Evolutionary conservation across 805 yeast species (phyloP).

Genomic region (Sugiyamaella boreocaroliniensis): DNA sequence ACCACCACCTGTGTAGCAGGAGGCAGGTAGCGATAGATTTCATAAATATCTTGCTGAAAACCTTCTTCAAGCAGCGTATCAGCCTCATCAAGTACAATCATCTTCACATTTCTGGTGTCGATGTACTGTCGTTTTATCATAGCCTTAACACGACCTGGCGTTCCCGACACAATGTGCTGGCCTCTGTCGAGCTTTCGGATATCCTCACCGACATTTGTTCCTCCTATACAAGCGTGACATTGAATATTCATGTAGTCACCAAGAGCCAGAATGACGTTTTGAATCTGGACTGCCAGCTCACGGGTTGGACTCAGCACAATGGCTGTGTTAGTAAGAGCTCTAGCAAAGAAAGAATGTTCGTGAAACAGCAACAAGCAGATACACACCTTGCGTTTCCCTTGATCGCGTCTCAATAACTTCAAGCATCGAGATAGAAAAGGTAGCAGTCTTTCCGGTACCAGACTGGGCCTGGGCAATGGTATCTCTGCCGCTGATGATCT

Average conservation of each 20-base stretch:
- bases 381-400: conserved; percentile 58
- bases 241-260: conserved; percentile 86
- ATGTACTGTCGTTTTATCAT: conserved; percentile 88
- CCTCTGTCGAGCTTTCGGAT: conserved; percentile 75
- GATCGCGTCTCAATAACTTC: conserved; percentile 59
- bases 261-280: conserved; percentile 81
- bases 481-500: conserved; percentile 68
- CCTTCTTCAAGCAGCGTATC: conserved; percentile 94
- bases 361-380: neutral
- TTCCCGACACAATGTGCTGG: conserved; percentile 92
- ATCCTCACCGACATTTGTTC: conserved; percentile 86
- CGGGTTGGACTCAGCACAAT: conserved; percentile 94
- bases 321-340: conserved; percentile 36
- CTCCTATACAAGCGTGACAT: conserved; percentile 97
- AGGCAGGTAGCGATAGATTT: conserved; percentile 84
- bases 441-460: conserved; percentile 89
- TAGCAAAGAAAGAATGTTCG: neutral
- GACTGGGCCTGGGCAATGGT: conserved; percentile 81
- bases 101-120: conserved; percentile 75
- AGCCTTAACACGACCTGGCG: conserved; percentile 96
- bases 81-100: conserved; percentile 96
- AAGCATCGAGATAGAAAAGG: conserved; percentile 63
- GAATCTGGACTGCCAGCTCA: conserved; percentile 94
- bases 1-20: conserved; percentile 88
- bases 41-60: conserved; percentile 92